Base-by-base conservation (phyloP, 805 yeast genomes). In the Brettanomyces sp. region DNA sequence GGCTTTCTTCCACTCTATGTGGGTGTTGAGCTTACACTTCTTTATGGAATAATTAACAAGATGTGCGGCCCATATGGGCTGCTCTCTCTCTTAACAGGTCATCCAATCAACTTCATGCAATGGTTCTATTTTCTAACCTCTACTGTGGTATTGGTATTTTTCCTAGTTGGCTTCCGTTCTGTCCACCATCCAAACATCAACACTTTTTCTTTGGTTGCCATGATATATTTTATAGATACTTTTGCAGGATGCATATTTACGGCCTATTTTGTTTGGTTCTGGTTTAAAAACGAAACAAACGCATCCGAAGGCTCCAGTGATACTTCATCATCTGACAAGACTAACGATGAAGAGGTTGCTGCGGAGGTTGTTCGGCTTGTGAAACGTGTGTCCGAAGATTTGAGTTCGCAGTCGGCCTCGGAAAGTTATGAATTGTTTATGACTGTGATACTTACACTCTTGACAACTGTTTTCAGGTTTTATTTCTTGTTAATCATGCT, bases 21-120 rank as follows among this genome's bases (percentile, higher is more conserved):
- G 23, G 98, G 97, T 12, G 95, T 89, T 23, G 98, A 91, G 62
- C 62, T 87, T 2, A 77, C 84, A 21, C 70, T 89, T 4, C 82
- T 86, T 1, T 70, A 85, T 35, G 84, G 90, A 13, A 74, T 89
- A 35, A 72, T 90, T 51, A 91, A 91, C 68, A 90, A 90, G 60
- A 86, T 90, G 53, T 80, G 95, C 48, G 96, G 98, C 8, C 70
- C 80, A 21, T 91, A 83, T 63, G 99, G 97, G 28, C 68, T 91
- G 34, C 67, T 89, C 22, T 89, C 97, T 1, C 62, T 91, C 24
- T 75, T 91, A 57, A 90, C 97, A 0, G 93, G 96, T 1, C 96
- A 90, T 58, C 93, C 93, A 2, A 71, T 90, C 46, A 81, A 80
- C 49, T 76, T 81, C 49, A 68, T 85, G 66, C 97, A 91, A 59